These are phyloP conservation scores for Aquilaria sinensis DNA, from an alignment of 345 rosid species.

Conservation along the genomic window DNA sequence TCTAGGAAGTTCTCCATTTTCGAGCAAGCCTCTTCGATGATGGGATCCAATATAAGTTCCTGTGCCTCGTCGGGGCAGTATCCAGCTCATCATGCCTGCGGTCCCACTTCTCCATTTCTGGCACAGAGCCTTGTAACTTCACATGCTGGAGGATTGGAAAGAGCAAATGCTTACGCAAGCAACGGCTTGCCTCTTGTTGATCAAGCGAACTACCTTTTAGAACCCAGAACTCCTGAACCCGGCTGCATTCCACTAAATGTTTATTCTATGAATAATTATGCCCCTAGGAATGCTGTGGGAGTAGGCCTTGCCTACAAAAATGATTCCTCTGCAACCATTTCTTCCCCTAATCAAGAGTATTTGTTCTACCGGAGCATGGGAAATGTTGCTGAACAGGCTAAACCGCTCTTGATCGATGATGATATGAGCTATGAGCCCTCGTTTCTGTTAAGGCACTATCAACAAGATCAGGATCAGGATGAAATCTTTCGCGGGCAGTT, in stretches of 20 bases:
- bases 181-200: neutral
- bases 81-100: neutral
- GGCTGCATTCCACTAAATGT: conserved; percentile 1
- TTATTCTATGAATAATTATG: conserved; percentile 4
- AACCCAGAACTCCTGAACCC: conserved; percentile 6
- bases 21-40: neutral
- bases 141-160: neutral
- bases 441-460: neutral
- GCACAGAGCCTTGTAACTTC: conserved; percentile 2
- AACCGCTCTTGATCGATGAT: neutral
- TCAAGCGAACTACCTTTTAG: conserved; percentile 4
- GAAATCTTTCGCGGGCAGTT: conserved; percentile 9
- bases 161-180: neutral
- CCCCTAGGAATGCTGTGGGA: neutral
- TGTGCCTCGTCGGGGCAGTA: neutral
- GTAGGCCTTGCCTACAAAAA: neutral
- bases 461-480: conserved; percentile 1
- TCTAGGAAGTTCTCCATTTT: neutral
- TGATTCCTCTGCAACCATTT: neutral
- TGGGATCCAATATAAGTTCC: too few species aligned
- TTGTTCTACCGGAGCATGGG: neutral
- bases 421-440: conserved; percentile 14
- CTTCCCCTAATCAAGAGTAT: conserved; percentile 8
- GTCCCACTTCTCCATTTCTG: conserved; percentile 6
- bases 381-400: conserved; percentile 4